phyloP scores from a whole-genome alignment of 345 rosid genomes.

The Odontarrhena argentea region DNA sequence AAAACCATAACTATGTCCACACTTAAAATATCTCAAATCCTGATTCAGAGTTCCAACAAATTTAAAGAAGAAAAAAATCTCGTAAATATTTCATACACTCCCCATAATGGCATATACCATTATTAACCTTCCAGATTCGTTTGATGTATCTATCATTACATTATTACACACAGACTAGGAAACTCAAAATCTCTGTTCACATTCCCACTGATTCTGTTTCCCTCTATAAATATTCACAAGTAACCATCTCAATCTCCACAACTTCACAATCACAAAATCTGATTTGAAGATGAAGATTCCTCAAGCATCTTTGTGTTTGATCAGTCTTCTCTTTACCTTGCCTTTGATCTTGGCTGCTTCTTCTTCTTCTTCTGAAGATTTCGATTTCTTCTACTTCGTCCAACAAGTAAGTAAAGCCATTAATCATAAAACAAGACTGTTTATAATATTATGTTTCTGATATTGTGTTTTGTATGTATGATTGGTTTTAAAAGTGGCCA shows the following conservation, averaged over 20 bases:
- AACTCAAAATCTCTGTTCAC: conserved; percentile 36
- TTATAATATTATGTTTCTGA: neutral
- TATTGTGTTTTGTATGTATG: neutral
- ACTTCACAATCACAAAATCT: neutral
- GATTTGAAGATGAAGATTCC: conserved; percentile 33
- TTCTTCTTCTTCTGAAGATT: conserved; percentile 56
- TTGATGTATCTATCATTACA: conserved; percentile 29
- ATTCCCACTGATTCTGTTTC: conserved; percentile 22
- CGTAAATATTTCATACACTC: conserved; percentile 24
- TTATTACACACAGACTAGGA: conserved; percentile 20
- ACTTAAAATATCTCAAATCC: conserved; percentile 23
- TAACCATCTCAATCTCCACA: conserved; percentile 11
- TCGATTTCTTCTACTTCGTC: conserved; percentile 97
- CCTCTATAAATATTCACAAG: conserved; percentile 12
- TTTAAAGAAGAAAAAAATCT: neutral
- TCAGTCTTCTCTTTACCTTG: conserved; percentile 38
- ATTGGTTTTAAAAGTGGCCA: conserved; percentile 64
- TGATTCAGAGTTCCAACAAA: neutral
- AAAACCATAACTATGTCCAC: conserved; percentile 26
- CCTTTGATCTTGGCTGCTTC: conserved; percentile 42
- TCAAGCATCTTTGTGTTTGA: conserved; percentile 21
- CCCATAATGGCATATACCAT: conserved; percentile 28
- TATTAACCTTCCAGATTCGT: conserved; percentile 25
- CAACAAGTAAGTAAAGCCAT: conserved; percentile 58
- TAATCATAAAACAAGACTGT: neutral